Conservation (phyloP, 2,329 filamentous ascomycete species). For the Aspergillus hortae region DNA sequence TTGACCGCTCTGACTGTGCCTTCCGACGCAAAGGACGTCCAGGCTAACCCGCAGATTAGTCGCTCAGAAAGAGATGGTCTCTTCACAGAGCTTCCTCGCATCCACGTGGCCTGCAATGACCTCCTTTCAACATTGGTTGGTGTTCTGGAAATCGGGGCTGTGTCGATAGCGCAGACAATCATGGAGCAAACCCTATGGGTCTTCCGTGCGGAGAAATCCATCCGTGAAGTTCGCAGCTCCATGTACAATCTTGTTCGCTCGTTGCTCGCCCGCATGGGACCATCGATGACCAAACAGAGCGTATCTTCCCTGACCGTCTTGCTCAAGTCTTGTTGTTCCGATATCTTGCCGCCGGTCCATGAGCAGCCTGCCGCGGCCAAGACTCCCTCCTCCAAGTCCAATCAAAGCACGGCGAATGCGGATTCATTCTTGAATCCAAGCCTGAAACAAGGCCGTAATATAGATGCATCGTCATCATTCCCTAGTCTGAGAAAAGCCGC, state of each 20-base stretch:
- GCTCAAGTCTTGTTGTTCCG: slow-evolving; percentile 68
- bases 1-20: slow-evolving; percentile 63
- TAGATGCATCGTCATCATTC: slow-evolving; percentile 15
- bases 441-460: slow-evolving; percentile 25
- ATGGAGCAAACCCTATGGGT: slow-evolving; percentile 70
- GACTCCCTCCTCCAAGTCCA: slow-evolving; percentile 35
- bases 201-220: slow-evolving; percentile 54
- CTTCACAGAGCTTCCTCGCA: slow-evolving; percentile 66
- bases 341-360: slow-evolving; percentile 57
- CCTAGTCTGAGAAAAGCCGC: slow-evolving; percentile 56
- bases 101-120: slow-evolving; percentile 69
- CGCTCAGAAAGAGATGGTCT: slow-evolving; percentile 79
- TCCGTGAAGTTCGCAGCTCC: slow-evolving; percentile 54
- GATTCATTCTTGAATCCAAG: slow-evolving; percentile 64
- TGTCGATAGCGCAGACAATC: slow-evolving; percentile 60
- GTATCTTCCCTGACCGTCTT: slow-evolving; percentile 61
- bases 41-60: slow-evolving; percentile 68
- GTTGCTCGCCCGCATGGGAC: slow-evolving; percentile 61
- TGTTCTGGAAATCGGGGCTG: slow-evolving; percentile 56
- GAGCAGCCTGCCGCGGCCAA: slow-evolving; percentile 27
- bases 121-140: slow-evolving; percentile 57
- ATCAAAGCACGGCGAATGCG: slow-evolving; percentile 52
- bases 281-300: slow-evolving; percentile 62
- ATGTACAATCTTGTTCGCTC: slow-evolving; percentile 59
- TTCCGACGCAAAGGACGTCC: slow-evolving; percentile 46